Evolutionary conservation across 2,329 filamentous ascomycete genomes (phyloP), one percentile per base, ranked within the genome.

Genomic region (Penicillium sp.): DNA sequence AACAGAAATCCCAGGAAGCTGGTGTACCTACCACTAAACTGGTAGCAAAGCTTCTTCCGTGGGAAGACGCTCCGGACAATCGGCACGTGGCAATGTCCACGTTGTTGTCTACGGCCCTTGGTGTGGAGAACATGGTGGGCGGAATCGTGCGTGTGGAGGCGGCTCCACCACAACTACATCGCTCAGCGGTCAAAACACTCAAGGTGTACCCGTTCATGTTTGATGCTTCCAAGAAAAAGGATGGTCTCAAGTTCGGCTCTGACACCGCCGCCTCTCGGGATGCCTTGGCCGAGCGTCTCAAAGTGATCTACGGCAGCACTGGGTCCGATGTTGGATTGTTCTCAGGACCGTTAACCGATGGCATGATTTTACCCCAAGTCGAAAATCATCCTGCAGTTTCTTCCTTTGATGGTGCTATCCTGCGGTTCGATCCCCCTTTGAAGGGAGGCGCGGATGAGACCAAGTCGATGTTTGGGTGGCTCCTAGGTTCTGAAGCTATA

Each of bases 61-160:
- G 95, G 96, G 85, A 93, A 56, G 91, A 96, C 68, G 88, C 92
- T 1, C 92, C 95, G 1, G 91, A 93, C 68, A 87, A 86, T 52
- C 87, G 90, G 61, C 90, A 93, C 59, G 85, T 86, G 49, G 91
- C 91, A 1, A 79, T 99, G 24, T 98, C 95, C 1, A 84, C 87
- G 0, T 77, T 87, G 3, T 79, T 99, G 7, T 96, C 90, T 72
- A 84, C 84, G 29, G 84, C 89, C 1, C 81, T 99, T 22, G 88
- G 87, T 2, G 87, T 85, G 52, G 79, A 85, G 39, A 87, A 86
- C 1, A 83, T 96, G 51, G 90, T 96, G 10, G 95, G 95, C 13
- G 91, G 92, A 0, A 85, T 98, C 43, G 84, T 96, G 55, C 91
- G 93, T 59, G 82, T 99, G 29, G 92, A 98, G 70, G 87, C 90